A percentile compares a stretch with the other conserved stretches of the same genome.
phyloP scores from a whole-genome alignment of 2,329 filamentous ascomycete species.

The Colletotrichum liaoningense region DNA sequence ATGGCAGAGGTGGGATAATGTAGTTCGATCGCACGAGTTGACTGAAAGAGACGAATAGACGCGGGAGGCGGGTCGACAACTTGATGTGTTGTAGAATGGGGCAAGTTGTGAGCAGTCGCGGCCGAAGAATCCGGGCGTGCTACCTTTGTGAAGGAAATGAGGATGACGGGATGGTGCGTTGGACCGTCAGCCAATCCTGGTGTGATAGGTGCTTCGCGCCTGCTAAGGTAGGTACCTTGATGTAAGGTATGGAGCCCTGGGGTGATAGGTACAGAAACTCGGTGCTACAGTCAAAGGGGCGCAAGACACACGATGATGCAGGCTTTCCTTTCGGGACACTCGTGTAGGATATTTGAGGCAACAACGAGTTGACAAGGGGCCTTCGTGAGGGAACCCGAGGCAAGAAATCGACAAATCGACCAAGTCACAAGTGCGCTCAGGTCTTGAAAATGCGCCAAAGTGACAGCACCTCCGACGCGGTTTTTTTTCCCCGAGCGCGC shows the following conservation, averaged over 20 bases:
- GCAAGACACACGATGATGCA: too few species aligned
- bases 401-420: not conserved
- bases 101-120: not conserved
- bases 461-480: constrained; percentile 17
- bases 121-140: not conserved
- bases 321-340: not conserved
- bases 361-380: not conserved
- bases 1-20: not conserved
- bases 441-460: not conserved
- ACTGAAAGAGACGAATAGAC: not conserved
- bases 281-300: not conserved
- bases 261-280: not conserved
- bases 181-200: not conserved
- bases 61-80: not conserved
- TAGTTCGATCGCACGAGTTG: not conserved
- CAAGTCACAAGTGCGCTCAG: constrained; percentile 7
- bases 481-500: constrained; percentile 18
- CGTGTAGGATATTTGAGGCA: not conserved
- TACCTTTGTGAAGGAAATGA: not conserved
- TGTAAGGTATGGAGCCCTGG: not conserved
- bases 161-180: not conserved
- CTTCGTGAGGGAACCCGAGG: not conserved
- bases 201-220: not conserved
- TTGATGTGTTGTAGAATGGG: not conserved
- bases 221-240: not conserved